phyloP scores from a whole-genome alignment of 192 early-diverging fungal species.

The Obelidium mucronatum region DNA sequence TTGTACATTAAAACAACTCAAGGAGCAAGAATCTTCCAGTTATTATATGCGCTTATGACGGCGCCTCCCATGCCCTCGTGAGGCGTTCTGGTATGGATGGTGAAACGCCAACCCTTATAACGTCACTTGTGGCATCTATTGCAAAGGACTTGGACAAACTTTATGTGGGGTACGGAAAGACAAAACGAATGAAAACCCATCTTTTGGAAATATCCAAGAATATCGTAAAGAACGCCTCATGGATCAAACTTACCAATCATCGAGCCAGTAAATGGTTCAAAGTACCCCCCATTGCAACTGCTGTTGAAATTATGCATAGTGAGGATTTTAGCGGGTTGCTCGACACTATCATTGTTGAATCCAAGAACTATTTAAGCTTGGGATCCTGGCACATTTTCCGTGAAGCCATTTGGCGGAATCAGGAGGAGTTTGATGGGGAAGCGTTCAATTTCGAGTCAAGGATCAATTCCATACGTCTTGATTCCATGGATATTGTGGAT shows the following conservation, averaged over 20 bases:
- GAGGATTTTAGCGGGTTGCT: neutral
- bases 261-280: neutral
- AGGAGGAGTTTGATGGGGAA: neutral
- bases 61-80: neutral
- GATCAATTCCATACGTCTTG: neutral
- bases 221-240: neutral
- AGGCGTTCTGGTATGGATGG: neutral
- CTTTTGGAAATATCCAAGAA: neutral
- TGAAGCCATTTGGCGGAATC: neutral
- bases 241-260: neutral
- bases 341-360: neutral
- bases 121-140: neutral
- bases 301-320: neutral
- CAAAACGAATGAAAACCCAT: neutral
- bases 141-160: neutral
- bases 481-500: neutral
- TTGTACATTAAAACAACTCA: neutral
- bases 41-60: neutral
- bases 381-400: neutral
- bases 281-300: neutral
- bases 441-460: neutral
- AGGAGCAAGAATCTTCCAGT: neutral
- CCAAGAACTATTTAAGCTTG: neutral
- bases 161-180: neutral
- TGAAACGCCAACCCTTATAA: neutral